Evolutionary conservation across 352 stramenopile genomes (phyloP).

Genomic region (Hyaloperonospora brassicae): DNA sequence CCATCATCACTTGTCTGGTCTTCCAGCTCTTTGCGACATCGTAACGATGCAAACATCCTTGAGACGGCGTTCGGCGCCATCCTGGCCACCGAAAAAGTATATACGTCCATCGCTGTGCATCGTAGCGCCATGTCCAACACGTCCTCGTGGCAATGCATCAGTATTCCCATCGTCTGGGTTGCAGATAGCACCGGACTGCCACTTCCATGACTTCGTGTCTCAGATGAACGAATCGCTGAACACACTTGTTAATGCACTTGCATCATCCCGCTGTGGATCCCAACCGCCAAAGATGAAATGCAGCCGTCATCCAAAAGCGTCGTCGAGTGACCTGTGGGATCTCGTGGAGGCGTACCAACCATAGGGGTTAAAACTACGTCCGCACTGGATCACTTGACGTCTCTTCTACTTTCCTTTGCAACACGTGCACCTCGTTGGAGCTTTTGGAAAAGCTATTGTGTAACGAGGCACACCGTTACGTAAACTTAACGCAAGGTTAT

Average conservation of each 20-base stretch:
- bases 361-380: conserved; percentile 87
- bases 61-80: conserved; percentile 66
- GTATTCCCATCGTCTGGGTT: conserved; percentile 20
- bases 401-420: conserved; percentile 47
- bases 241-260: conserved; percentile 40
- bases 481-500: too few species aligned
- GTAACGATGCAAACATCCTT: too few species aligned
- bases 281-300: conserved; percentile 90
- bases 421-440: conserved; percentile 89
- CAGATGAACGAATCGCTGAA: conserved; percentile 88
- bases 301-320: conserved; percentile 80
- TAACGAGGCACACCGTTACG: too few species aligned
- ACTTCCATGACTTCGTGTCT: conserved; percentile 88
- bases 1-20: too few species aligned
- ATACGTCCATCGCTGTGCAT: conserved; percentile 60
- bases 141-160: conserved; percentile 26
- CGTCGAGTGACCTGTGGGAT: conserved; percentile 85
- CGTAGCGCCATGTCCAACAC: conserved; percentile 83
- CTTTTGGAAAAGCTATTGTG: conserved; percentile 87
- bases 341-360: conserved; percentile 55
- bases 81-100: conserved; percentile 83
- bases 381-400: conserved; percentile 31
- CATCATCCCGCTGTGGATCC: conserved; percentile 78
- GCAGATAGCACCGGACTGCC: conserved; percentile 43
- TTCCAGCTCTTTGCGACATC: too few species aligned